Conservation (phyloP, 2,329 filamentous ascomycete genomes). For the Aspergillus arachidicola region DNA sequence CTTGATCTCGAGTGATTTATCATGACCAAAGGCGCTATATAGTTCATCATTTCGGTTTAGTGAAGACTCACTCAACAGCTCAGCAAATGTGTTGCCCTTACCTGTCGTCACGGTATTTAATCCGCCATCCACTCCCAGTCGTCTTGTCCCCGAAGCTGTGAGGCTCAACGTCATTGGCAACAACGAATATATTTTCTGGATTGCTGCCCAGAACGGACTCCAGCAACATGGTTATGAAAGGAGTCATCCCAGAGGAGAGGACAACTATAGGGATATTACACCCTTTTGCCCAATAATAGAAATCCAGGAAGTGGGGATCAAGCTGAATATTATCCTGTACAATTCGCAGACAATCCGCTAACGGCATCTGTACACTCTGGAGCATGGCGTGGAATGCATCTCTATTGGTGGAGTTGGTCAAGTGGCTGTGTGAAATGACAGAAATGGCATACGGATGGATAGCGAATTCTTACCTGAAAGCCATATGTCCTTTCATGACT, state of each 20-base stretch:
- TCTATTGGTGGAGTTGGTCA: not conserved
- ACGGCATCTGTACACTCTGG: conserved; percentile 4
- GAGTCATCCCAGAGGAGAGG: conserved; percentile 84
- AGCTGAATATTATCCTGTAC: conserved; percentile 77
- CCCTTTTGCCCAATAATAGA: conserved; percentile 72
- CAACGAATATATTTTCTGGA: conserved; percentile 47
- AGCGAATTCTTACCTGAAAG: conserved; percentile 1
- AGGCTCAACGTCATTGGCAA: conserved; percentile 76
- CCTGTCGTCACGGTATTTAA: conserved; percentile 84
- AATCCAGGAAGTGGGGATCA: conserved; percentile 78
- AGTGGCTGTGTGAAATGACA: not conserved
- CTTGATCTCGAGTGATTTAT: conserved; percentile 88
- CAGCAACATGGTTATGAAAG: conserved; percentile 79
- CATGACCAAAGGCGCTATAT: conserved; percentile 77
- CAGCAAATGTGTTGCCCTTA: conserved; percentile 35
- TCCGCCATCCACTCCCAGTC: conserved; percentile 79
- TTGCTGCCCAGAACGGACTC: conserved; percentile 33
- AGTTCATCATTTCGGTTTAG: not conserved
- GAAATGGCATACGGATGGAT: not conserved
- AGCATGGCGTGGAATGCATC: conserved; percentile 7
- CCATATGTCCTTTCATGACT: not conserved
- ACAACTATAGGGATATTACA: conserved; percentile 85
- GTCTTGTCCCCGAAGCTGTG: conserved; percentile 71
- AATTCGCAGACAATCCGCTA: conserved; percentile 29
- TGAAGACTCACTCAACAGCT: not conserved